A percentile compares a stretch with the other conserved stretches of the same genome.
These are phyloP conservation scores for Ajuga chamaepitys DNA, from an alignment of 257 asterid genomes.

Conservation along the genomic window DNA sequence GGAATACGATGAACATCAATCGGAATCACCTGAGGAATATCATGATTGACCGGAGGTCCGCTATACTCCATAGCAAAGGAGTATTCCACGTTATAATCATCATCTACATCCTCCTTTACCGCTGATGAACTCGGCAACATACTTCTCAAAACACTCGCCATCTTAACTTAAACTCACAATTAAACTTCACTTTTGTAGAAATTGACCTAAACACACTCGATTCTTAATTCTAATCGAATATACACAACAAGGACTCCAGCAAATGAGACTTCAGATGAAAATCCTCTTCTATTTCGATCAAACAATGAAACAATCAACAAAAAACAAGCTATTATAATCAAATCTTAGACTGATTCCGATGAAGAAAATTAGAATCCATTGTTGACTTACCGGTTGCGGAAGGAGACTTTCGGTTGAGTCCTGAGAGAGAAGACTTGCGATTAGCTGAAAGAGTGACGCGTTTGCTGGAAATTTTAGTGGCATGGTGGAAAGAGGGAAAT, in stretches of 20 bases:
- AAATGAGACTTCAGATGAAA: neutral
- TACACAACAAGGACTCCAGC: neutral
- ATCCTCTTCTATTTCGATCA: neutral
- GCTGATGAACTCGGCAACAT: constrained; percentile 16
- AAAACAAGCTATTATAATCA: neutral
- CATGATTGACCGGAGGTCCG: constrained; percentile 69
- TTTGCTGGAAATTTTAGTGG: constrained; percentile 11
- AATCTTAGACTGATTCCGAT: neutral
- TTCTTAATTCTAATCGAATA: neutral
- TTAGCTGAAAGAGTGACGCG: constrained; percentile 20
- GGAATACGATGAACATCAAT: constrained; percentile 62
- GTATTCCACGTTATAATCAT: constrained; percentile 42
- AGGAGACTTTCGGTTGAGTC: neutral
- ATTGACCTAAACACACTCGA: neutral
- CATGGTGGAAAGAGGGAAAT: constrained; percentile 24
- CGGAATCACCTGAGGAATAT: constrained; percentile 64
- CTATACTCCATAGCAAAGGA: constrained; percentile 68
- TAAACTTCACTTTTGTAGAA: constrained; percentile 5
- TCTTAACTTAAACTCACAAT: constrained; percentile 12
- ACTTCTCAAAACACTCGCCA: constrained; percentile 28
- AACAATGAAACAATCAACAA: neutral
- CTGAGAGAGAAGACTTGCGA: constrained; percentile 1
- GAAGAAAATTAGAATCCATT: neutral
- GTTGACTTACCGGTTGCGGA: too few species aligned
- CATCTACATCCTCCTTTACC: constrained; percentile 18